Conservation (phyloP, 2,329 filamentous ascomycete species). For the Apiospora malaysiana region DNA sequence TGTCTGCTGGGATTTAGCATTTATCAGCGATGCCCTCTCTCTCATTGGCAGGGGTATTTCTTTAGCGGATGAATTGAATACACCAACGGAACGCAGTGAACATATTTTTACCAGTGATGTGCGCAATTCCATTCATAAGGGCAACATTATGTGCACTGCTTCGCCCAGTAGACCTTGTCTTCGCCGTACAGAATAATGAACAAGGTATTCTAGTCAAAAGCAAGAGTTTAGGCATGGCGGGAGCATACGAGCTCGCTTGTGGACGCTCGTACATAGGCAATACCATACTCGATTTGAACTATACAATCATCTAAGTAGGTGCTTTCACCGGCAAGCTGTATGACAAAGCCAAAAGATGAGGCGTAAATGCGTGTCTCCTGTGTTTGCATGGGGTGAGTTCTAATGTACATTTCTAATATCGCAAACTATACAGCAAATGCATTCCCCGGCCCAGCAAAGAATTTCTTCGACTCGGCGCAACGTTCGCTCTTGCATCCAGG, state of each 20-base stretch:
- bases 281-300: neutral
- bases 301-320: no score
- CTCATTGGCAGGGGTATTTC: neutral
- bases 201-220: no score
- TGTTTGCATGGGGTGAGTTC: neutral
- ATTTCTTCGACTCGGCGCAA: constrained; percentile 78
- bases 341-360: neutral
- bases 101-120: neutral
- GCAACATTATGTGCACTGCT: no score
- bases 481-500: constrained; percentile 91
- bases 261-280: neutral
- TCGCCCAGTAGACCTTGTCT: no score
- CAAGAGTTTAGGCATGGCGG: no score
- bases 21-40: neutral
- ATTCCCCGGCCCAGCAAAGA: constrained; percentile 55
- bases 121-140: neutral
- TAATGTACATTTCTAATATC: neutral
- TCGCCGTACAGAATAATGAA: no score
- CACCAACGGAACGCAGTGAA: neutral
- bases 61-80: neutral
- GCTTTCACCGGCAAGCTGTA: neutral
- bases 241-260: no score
- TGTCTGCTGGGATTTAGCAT: neutral
- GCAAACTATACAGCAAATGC: constrained; percentile 31
- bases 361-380: neutral